Percentiles rank a stretch among this genome's conserved stretches.
phyloP scores from a whole-genome alignment of 2,329 filamentous ascomycete species.

The Dactylonectria macrodidyma region DNA sequence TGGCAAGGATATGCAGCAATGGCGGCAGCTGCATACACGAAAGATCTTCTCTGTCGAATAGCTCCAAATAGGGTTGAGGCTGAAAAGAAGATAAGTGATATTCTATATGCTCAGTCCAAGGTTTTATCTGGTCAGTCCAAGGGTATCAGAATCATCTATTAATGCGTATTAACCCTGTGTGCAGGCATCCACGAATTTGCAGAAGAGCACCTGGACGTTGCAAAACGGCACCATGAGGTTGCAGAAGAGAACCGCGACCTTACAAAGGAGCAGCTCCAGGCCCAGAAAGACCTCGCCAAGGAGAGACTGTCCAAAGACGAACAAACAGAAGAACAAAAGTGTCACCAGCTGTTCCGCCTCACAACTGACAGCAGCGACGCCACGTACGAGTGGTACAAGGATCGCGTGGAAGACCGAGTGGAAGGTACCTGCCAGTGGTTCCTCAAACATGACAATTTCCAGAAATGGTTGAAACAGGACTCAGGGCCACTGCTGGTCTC shows the following conservation, averaged over 20 bases:
- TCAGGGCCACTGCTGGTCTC: conserved; percentile 53
- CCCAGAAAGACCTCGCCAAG: not conserved
- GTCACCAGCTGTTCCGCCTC: not conserved
- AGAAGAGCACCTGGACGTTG: not conserved
- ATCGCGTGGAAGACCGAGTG: not conserved
- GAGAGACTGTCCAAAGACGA: not conserved
- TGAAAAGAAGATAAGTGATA: too few relatives aligned
- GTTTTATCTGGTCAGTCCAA: too few relatives aligned
- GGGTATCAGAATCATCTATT: too few relatives aligned
- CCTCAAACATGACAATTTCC: too few relatives aligned
- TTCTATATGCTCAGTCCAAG: too few relatives aligned
- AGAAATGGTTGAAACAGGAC: conserved; percentile 26
- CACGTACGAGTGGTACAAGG: not conserved
- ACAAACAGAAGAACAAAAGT: not conserved
- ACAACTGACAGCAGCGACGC: not conserved
- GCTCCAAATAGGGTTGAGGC: too few relatives aligned
- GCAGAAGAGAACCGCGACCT: not conserved
- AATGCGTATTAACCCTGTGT: too few relatives aligned
- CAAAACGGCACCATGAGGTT: not conserved
- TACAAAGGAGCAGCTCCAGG: not conserved
- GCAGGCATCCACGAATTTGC: too few relatives aligned
- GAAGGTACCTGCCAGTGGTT: too few relatives aligned
- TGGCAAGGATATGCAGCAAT: too few relatives aligned
- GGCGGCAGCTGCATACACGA: too few relatives aligned
- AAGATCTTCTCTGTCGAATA: too few relatives aligned